A percentile compares a stretch with the other conserved stretches of the same genome.
Conservation (phyloP, 2,329 filamentous ascomycete species). For the Fusarium penzigii region DNA sequence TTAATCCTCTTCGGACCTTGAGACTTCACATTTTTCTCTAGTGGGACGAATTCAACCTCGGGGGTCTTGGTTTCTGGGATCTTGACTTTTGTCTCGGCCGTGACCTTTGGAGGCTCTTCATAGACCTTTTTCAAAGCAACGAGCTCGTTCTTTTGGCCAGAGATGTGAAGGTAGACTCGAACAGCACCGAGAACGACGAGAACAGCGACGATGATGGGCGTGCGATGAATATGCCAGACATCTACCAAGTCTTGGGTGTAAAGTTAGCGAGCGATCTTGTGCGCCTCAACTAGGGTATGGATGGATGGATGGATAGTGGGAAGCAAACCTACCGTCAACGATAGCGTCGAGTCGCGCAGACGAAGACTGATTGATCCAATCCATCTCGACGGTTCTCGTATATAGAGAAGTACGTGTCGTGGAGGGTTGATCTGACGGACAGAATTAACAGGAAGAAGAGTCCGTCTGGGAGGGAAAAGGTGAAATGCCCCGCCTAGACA, state of each 20-base stretch:
- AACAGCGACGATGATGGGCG: constrained; percentile 43
- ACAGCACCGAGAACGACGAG: constrained; percentile 41
- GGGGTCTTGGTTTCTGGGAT: constrained; percentile 7
- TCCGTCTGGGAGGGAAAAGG: constrained; percentile 23
- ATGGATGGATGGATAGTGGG: too few relatives aligned
- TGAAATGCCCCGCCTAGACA: constrained; percentile 29
- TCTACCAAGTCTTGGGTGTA: constrained; percentile 38
- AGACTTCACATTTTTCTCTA: constrained; percentile 33
- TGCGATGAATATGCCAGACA: constrained; percentile 49
- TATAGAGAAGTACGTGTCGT: constrained; percentile 2
- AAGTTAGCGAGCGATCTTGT: constrained; percentile 13
- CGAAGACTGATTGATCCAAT: constrained; percentile 27
- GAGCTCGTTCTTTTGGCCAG: constrained; percentile 36
- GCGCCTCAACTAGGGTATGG: background rate
- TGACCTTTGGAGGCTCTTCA: constrained; percentile 22
- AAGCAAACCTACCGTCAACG: constrained; percentile 22
- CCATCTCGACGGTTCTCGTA: constrained; percentile 20
- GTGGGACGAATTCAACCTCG: constrained; percentile 20
- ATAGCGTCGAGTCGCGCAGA: constrained; percentile 26
- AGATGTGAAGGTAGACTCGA: constrained; percentile 45
- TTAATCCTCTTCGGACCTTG: constrained; percentile 53
- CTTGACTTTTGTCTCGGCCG: constrained; percentile 14
- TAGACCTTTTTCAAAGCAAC: constrained; percentile 41
- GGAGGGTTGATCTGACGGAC: background rate
- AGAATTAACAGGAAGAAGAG: constrained; percentile 7